A percentile compares a stretch with the other conserved stretches of the same genome.
phyloP scores from a whole-genome alignment of 306 rosid species.

The Hylodesmum podocarpum region DNA sequence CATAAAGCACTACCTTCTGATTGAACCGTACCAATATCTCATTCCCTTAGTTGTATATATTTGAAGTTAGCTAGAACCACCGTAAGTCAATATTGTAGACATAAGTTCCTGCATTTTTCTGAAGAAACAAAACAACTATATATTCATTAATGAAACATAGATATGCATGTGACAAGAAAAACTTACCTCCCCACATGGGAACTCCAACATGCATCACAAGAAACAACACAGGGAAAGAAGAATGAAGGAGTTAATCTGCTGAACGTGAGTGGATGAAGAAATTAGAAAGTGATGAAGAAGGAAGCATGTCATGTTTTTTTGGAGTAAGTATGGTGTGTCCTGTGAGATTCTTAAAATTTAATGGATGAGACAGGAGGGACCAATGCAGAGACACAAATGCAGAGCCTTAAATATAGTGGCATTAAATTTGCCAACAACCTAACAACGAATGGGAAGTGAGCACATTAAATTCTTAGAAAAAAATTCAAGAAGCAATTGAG shows the following conservation, averaged over 20 bases:
- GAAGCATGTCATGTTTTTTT: slow-evolving; percentile 38
- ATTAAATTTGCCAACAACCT: slow-evolving; percentile 68
- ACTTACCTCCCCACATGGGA: neutral
- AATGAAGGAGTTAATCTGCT: neutral
- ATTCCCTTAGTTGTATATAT: slow-evolving; percentile 8
- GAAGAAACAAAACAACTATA: neutral
- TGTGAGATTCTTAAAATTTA: slow-evolving; percentile 48
- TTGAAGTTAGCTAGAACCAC: neutral
- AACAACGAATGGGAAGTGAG: slow-evolving; percentile 52
- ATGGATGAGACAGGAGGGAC: slow-evolving; percentile 37
- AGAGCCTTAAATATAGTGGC: slow-evolving; percentile 48
- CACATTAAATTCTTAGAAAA: slow-evolving; percentile 44
- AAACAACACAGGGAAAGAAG: slow-evolving; percentile 9
- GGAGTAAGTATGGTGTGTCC: slow-evolving; percentile 37
- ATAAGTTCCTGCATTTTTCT: slow-evolving; percentile 22
- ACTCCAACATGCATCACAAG: neutral
- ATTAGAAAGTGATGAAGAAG: slow-evolving; percentile 26
- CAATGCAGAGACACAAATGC: slow-evolving; percentile 31
- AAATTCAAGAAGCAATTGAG: slow-evolving; percentile 17
- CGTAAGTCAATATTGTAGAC: neutral
- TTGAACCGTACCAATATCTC: slow-evolving; percentile 87
- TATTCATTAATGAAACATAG: neutral
- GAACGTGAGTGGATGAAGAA: slow-evolving; percentile 27
- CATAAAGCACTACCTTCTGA: slow-evolving; percentile 56
- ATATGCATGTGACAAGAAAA: slow-evolving; percentile 3